phyloP scores from a whole-genome alignment of 1,284 basidiomycete genomes.

The Fistulina hepatica region DNA sequence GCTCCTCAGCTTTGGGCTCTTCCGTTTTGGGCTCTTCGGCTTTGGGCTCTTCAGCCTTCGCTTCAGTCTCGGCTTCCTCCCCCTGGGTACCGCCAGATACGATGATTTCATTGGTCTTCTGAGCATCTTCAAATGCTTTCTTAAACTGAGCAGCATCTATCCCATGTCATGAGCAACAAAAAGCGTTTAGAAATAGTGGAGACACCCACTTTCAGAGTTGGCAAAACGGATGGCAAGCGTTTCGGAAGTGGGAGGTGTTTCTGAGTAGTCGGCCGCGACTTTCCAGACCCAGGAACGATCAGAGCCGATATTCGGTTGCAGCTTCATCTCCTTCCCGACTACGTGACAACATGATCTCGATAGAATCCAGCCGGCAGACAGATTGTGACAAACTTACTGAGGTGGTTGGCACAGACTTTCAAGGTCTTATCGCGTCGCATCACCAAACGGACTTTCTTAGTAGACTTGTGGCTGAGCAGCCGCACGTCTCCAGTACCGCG shows the following conservation, averaged over 20 bases:
- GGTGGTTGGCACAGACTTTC: conserved; percentile 99
- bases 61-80: conserved; percentile 15
- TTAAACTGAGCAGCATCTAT: conserved; percentile 86
- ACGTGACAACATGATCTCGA: conserved; percentile 7
- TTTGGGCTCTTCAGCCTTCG: conserved; percentile 18
- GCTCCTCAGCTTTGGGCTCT: conserved; percentile 22
- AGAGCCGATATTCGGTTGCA: conserved; percentile 97
- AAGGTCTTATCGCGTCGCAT: conserved; percentile 99
- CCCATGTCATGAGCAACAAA: conserved; percentile 7
- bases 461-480: conserved; percentile 80
- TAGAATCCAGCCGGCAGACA: conserved; percentile 6
- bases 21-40: conserved; percentile 19
- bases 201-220: conserved; percentile 88
- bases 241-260: conserved; percentile 80
- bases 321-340: conserved; percentile 89
- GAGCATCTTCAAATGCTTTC: conserved; percentile 76
- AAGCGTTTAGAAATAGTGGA: conserved; percentile 8
- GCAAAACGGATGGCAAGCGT: conserved; percentile 98
- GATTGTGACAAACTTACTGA: conserved; percentile 51
- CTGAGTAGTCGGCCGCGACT: conserved; percentile 90
- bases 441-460: conserved; percentile 89
- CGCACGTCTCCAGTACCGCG: conserved; percentile 88
- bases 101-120: conserved; percentile 53
- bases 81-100: conserved; percentile 22
- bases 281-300: conserved; percentile 99